Percentiles rank a stretch among this genome's conserved stretches.
phyloP scores from a whole-genome alignment of 176 grass and related monocot species.

The Paspalum notatum region DNA sequence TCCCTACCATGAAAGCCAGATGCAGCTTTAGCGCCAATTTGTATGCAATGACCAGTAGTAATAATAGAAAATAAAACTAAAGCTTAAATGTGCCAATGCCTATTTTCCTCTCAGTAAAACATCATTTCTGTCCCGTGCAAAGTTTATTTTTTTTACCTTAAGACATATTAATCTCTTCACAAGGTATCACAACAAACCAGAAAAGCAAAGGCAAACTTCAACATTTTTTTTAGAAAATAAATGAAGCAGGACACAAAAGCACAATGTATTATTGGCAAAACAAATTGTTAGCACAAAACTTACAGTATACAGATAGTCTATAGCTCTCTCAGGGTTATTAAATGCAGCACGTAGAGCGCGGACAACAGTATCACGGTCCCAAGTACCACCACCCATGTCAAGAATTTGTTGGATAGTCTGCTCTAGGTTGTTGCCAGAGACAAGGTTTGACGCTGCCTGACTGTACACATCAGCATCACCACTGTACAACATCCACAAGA shows the following conservation, averaged over 20 bases:
- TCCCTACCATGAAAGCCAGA: conserved; percentile 56
- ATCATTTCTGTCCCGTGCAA: not conserved
- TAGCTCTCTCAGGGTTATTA: conserved; percentile 97
- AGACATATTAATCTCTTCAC: not conserved
- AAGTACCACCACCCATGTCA: conserved; percentile 95
- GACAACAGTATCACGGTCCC: conserved; percentile 87
- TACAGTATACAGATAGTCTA: conserved; percentile 98
- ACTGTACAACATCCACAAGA: conserved; percentile 37
- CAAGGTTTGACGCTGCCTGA: conserved; percentile 92
- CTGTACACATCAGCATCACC: conserved; percentile 74
- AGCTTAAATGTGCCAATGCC: not conserved
- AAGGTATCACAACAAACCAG: not conserved
- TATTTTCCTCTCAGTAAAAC: not conserved
- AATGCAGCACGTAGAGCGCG: conserved; percentile 91
- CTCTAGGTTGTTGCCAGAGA: conserved; percentile 77
- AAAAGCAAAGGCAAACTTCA: not conserved
- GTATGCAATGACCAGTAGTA: not conserved
- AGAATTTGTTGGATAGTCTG: conserved; percentile 87
- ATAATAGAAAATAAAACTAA: not conserved
- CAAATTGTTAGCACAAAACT: conserved; percentile 39
- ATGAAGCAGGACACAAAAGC: conserved; percentile 10
- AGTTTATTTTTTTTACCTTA: not conserved
- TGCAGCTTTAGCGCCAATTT: not conserved
- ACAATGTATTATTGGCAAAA: not conserved
- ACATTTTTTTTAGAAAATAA: not conserved